These are phyloP conservation scores for Lolium rigidum DNA, from an alignment of 176 grass and related monocot genomes.

Conservation along the genomic window DNA sequence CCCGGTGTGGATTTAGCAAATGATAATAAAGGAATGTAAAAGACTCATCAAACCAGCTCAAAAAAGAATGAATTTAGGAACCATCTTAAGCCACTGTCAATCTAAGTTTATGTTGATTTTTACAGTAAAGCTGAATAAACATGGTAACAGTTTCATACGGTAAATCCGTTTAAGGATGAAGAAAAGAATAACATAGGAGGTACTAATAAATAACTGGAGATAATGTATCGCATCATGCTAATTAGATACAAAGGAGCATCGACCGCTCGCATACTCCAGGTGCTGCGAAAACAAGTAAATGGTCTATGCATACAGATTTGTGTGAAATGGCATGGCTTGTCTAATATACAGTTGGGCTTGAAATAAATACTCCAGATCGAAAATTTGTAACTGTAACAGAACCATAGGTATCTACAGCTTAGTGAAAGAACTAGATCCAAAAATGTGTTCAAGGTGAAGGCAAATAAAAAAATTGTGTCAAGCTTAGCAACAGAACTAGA, in stretches of 20 bases:
- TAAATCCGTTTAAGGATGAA: background rate
- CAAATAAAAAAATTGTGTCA: background rate
- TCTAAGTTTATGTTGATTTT: background rate
- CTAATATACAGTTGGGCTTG: background rate
- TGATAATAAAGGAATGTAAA: background rate
- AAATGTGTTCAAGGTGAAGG: background rate
- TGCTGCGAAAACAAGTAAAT: background rate
- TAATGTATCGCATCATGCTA: no score
- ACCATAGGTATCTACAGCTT: background rate
- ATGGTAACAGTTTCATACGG: conserved; percentile 12
- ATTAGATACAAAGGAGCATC: background rate
- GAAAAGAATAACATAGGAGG: background rate
- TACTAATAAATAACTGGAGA: no score
- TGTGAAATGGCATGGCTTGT: no score
- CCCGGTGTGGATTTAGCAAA: background rate
- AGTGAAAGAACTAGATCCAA: background rate
- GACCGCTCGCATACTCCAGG: background rate
- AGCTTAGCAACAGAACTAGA: background rate
- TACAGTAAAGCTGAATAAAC: conserved; percentile 13
- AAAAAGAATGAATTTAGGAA: background rate
- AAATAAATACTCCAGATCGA: no score
- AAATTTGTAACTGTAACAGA: background rate
- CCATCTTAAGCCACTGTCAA: background rate
- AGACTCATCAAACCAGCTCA: background rate
- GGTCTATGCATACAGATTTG: no score